phyloP scores from a whole-genome alignment of 192 early-diverging fungal genomes.

The Anaeromyces robustus region DNA sequence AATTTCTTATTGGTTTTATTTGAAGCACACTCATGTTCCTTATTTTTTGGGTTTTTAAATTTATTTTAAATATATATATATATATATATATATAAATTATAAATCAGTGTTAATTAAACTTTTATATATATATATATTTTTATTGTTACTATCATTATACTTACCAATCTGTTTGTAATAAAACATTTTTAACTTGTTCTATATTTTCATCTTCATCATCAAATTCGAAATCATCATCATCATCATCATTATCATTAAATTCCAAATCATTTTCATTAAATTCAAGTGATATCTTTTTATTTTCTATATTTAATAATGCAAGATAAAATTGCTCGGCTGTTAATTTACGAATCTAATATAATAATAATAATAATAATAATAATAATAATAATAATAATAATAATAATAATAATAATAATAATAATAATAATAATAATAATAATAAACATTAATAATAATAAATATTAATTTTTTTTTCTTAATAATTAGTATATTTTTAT shows the following conservation, averaged over 20 bases:
- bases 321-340: constrained; percentile 61
- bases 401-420: too few species aligned
- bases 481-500: too few species aligned
- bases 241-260: constrained; percentile 1
- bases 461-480: too few species aligned
- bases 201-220: constrained; percentile 10
- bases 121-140: too few species aligned
- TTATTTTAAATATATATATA: too few species aligned
- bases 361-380: not conserved
- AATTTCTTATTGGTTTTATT: not conserved
- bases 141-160: not conserved
- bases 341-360: constrained; percentile 37
- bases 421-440: too few species aligned
- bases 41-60: too few species aligned
- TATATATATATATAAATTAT: too few species aligned
- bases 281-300: not conserved
- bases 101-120: too few species aligned
- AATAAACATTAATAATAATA: too few species aligned
- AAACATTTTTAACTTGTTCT: constrained; percentile 40
- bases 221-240: constrained; percentile 23
- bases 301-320: constrained; percentile 16
- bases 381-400: not conserved
- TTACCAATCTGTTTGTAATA: constrained; percentile 11
- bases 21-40: not conserved
- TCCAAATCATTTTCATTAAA: constrained; percentile 1